A percentile compares a stretch with the other conserved stretches of the same genome.
Conservation (phyloP, 129 eudicot genomes). For the Ambrosia trifida region DNA sequence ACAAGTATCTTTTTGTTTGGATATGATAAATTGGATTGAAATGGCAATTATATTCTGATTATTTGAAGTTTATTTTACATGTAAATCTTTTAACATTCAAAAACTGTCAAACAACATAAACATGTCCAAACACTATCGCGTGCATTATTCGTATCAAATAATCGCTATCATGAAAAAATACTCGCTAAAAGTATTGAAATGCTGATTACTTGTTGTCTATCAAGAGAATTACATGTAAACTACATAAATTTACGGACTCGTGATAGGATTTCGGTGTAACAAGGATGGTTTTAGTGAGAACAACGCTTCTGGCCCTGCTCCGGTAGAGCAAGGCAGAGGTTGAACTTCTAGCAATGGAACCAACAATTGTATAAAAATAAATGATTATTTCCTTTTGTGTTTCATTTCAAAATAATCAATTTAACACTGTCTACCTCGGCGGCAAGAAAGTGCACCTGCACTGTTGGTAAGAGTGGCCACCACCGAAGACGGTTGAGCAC, state of each 20-base stretch:
- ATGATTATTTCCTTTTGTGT: constrained; percentile 21
- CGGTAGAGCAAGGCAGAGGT: constrained; percentile 68
- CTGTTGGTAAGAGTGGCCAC: constrained; percentile 72
- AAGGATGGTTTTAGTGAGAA: constrained; percentile 33
- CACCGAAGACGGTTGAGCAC: constrained; percentile 81
- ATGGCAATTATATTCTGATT: constrained; percentile 1
- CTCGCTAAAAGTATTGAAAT: constrained; percentile 2
- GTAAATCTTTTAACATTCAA: not conserved
- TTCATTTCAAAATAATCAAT: not conserved
- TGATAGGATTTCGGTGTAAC: constrained; percentile 11
- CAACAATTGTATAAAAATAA: constrained; percentile 13
- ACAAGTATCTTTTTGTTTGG: not conserved
- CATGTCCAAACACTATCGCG: not conserved
- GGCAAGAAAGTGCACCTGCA: constrained; percentile 81
- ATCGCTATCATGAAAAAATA: not conserved
- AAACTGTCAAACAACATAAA: not conserved
- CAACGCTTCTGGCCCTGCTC: constrained; percentile 71
- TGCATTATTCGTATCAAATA: not conserved
- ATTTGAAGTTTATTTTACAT: not conserved
- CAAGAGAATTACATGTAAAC: constrained; percentile 18
- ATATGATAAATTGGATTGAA: not conserved
- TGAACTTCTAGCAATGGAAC: constrained; percentile 43
- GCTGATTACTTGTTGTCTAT: constrained; percentile 21
- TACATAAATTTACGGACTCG: constrained; percentile 25
- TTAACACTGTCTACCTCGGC: constrained; percentile 56